A percentile compares a stretch with the other conserved stretches of the same genome.
These are phyloP conservation scores for Eustoma russellianum DNA, from an alignment of 257 asterid species.

Conservation along the genomic window DNA sequence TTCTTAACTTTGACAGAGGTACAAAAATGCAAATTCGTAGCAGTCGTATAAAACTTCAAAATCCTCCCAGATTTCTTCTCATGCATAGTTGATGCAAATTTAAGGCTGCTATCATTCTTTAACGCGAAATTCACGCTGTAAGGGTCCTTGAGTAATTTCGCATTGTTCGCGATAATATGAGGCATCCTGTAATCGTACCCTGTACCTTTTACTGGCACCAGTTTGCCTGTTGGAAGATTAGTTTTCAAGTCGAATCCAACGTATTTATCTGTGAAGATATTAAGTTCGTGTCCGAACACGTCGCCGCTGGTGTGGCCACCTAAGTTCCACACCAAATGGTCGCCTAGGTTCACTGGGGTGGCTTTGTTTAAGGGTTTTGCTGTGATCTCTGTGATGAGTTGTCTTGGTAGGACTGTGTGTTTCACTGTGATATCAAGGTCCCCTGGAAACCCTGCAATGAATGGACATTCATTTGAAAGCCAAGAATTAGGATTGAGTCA, in stretches of 20 bases:
- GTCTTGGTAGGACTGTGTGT: slow-evolving; percentile 1
- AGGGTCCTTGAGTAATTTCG: neutral
- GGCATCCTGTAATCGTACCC: slow-evolving; percentile 14
- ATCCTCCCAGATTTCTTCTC: slow-evolving; percentile 12
- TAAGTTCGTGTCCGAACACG: slow-evolving; percentile 10
- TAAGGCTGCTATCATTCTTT: neutral
- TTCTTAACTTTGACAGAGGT: slow-evolving; percentile 4
- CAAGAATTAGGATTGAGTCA: no score
- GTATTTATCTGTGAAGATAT: slow-evolving; percentile 8
- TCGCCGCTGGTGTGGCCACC: slow-evolving; percentile 18
- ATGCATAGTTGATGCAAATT: slow-evolving; percentile 6
- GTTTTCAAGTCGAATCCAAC: neutral
- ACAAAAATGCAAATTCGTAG: slow-evolving; percentile 17
- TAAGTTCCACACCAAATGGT: slow-evolving; percentile 18
- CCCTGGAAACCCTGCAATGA: slow-evolving; percentile 20
- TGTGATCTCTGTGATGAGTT: slow-evolving; percentile 10
- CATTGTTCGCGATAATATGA: slow-evolving; percentile 1
- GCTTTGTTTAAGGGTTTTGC: slow-evolving; percentile 20
- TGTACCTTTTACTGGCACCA: slow-evolving; percentile 9
- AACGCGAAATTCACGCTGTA: slow-evolving; percentile 12
- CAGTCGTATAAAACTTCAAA: slow-evolving; percentile 5
- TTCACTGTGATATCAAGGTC: slow-evolving; percentile 15
- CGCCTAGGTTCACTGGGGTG: slow-evolving; percentile 22
- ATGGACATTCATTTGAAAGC: no score
- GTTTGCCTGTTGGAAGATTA: slow-evolving; percentile 15